Evolutionary conservation across 2,329 filamentous ascomycete species (phyloP).

Genomic region (Fusarium virguliforme): DNA sequence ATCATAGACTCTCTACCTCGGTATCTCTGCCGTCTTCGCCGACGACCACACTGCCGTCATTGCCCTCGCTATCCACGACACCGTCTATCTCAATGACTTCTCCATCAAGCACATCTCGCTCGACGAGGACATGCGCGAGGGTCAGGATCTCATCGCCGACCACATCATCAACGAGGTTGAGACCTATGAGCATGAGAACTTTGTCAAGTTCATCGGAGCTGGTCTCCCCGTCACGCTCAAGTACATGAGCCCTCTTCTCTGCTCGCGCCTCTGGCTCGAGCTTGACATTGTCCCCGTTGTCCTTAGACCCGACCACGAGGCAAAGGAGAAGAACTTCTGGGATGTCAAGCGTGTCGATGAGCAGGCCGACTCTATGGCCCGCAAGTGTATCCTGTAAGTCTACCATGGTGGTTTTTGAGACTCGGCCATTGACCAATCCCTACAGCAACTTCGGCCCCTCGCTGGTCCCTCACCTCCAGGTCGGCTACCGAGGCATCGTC

Average conservation of each 20-base stretch:
- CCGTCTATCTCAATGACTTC: conserved; percentile 82
- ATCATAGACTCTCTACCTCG: conserved; percentile 72
- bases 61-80: conserved; percentile 80
- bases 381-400: conserved; percentile 81
- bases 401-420: conserved; percentile 2
- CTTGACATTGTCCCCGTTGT: conserved; percentile 83
- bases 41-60: conserved; percentile 70
- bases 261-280: conserved; percentile 81
- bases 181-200: conserved; percentile 75
- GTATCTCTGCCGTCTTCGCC: conserved; percentile 71
- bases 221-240: conserved; percentile 76
- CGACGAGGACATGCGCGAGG: conserved; percentile 58
- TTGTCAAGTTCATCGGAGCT: conserved; percentile 82
- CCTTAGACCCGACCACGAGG: conserved; percentile 66
- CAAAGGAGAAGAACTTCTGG: conserved; percentile 64
- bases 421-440: not conserved
- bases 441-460: conserved; percentile 81
- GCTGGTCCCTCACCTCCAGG: conserved; percentile 76
- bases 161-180: conserved; percentile 72
- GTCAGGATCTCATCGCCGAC: conserved; percentile 69
- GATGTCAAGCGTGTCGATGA: conserved; percentile 78
- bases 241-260: conserved; percentile 74
- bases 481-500: conserved; percentile 78
- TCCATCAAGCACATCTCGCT: conserved; percentile 72
- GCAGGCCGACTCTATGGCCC: conserved; percentile 84